These are phyloP conservation scores for Detonula confervacea DNA, from an alignment of 352 stramenopile genomes.

Conservation along the genomic window DNA sequence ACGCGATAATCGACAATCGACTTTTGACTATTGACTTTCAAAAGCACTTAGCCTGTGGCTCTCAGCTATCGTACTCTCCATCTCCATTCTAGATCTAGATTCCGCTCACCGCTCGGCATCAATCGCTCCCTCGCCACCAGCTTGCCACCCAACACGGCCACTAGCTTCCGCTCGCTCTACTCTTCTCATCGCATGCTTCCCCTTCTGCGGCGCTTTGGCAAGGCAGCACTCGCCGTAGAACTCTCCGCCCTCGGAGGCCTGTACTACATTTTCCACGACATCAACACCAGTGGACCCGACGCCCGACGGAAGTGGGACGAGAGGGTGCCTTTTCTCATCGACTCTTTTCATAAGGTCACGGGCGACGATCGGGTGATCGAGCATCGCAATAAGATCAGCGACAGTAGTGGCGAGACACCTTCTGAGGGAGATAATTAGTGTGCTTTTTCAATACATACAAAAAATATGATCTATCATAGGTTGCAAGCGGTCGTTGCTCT, in stretches of 20 bases:
- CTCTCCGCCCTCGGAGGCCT: constrained; percentile 26
- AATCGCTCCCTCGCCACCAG: too few relatives aligned
- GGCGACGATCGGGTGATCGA: constrained; percentile 40
- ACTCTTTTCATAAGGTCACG: constrained; percentile 31
- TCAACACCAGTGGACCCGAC: constrained; percentile 39
- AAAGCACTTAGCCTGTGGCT: too few relatives aligned
- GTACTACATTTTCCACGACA: constrained; percentile 43
- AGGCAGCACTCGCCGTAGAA: constrained; percentile 37
- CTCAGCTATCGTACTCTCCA: too few relatives aligned
- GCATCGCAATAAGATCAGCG: constrained; percentile 8
- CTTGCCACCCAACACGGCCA: too few relatives aligned
- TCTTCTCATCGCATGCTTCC: too few relatives aligned
- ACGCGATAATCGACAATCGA: too few relatives aligned
- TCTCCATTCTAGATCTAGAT: too few relatives aligned
- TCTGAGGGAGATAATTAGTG: background rate
- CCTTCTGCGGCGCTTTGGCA: constrained; percentile 22
- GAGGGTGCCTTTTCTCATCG: constrained; percentile 19
- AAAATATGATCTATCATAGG: background rate
- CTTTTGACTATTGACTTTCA: too few relatives aligned
- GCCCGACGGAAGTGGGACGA: constrained; percentile 34
- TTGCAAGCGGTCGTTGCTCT: background rate
- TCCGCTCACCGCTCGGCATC: too few relatives aligned
- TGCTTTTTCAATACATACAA: background rate
- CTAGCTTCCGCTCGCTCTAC: too few relatives aligned
- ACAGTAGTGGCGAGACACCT: background rate